Conservation (phyloP, 345 rosid species). For the Linum trigynum region DNA sequence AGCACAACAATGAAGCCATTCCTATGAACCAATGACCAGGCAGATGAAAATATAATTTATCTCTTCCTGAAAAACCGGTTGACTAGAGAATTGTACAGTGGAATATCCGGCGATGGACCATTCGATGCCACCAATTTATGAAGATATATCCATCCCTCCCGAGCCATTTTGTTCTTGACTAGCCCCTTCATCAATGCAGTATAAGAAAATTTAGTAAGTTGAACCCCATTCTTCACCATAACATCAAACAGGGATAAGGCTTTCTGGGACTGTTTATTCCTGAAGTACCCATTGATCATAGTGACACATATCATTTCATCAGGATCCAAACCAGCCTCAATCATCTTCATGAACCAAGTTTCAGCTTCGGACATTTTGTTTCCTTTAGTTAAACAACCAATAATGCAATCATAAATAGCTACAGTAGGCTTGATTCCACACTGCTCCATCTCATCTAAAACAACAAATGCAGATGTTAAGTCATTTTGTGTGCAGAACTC, state of each 20-base stretch:
- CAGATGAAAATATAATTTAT: slow-evolving; percentile 42
- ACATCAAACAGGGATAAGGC: slow-evolving; percentile 46
- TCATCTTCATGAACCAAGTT: slow-evolving; percentile 50
- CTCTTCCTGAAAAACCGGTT: slow-evolving; percentile 41
- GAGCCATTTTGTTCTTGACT: slow-evolving; percentile 45
- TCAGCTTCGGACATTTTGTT: slow-evolving; percentile 44
- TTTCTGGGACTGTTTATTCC: slow-evolving; percentile 34
- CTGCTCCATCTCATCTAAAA: slow-evolving; percentile 41
- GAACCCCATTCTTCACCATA: slow-evolving; percentile 37
- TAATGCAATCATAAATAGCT: slow-evolving; percentile 49
- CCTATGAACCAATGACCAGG: slow-evolving; percentile 17
- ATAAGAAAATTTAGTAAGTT: slow-evolving; percentile 44
- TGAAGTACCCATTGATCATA: slow-evolving; percentile 59
- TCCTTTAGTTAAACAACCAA: slow-evolving; percentile 36
- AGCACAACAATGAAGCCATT: no score
- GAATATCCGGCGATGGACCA: slow-evolving; percentile 47
- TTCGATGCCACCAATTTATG: slow-evolving; percentile 43
- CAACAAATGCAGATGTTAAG: slow-evolving; percentile 29
- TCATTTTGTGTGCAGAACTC: slow-evolving; percentile 43
- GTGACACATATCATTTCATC: slow-evolving; percentile 56
- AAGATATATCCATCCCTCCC: slow-evolving; percentile 51
- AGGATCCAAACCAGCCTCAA: slow-evolving; percentile 44
- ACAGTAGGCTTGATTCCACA: slow-evolving; percentile 50
- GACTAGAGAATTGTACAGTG: slow-evolving; percentile 45
- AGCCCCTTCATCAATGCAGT: slow-evolving; percentile 52